Evolutionary conservation across 2,329 filamentous ascomycete species (phyloP).

Genomic region (Rutstroemia sp.): DNA sequence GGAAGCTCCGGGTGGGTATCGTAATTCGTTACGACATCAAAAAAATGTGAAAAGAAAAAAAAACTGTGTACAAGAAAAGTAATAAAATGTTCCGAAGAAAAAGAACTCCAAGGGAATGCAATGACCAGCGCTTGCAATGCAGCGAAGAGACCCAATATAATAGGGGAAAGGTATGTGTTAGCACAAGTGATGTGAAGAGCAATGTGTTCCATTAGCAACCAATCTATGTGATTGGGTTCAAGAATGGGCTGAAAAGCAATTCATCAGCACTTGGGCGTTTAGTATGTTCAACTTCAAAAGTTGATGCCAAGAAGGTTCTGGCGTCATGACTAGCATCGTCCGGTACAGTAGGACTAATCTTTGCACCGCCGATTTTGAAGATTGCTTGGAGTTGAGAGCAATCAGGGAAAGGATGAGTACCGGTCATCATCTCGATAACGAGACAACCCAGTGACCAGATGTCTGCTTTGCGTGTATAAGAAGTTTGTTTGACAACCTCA

Average conservation of each 20-base stretch:
- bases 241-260: conserved; percentile 74
- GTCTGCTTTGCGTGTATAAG: conserved; percentile 95
- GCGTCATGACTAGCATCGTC: conserved; percentile 81
- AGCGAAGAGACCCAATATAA: conserved; percentile 2
- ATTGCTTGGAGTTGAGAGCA: conserved; percentile 96
- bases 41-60: background rate
- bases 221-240: conserved; percentile 58
- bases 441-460: conserved; percentile 97
- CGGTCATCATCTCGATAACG: conserved; percentile 99
- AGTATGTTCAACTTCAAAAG: conserved; percentile 94
- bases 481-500: conserved; percentile 95
- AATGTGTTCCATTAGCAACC: background rate
- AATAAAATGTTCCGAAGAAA: conserved; percentile 4
- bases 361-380: conserved; percentile 91
- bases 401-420: conserved; percentile 91
- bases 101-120: conserved; percentile 17
- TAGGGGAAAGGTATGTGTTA: background rate
- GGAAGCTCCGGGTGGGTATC: conserved; percentile 7
- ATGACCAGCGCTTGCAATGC: conserved; percentile 20
- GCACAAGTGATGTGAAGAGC: background rate
- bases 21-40: conserved; percentile 12
- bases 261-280: conserved; percentile 88
- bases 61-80: conserved; percentile 11
- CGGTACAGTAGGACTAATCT: conserved; percentile 81
- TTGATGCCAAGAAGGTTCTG: conserved; percentile 73